Evolutionary conservation across 2,329 filamentous ascomycete species (phyloP).

Genomic region (Xylariaceae sp.): DNA sequence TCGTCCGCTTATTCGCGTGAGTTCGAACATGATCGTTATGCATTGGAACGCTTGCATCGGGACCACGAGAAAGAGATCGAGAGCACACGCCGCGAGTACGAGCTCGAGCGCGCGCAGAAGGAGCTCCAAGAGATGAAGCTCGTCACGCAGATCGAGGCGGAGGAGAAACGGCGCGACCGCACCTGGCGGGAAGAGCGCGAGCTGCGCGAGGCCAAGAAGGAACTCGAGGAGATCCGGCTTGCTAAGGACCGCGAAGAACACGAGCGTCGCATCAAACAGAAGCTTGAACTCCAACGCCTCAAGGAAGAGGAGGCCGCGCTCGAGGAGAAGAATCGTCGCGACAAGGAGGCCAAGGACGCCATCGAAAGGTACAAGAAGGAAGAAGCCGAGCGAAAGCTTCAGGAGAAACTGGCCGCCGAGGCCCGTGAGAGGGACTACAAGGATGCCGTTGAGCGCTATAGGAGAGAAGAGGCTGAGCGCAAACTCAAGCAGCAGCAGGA

Average conservation of each 20-base stretch:
- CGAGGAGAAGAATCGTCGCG: slow-evolving; percentile 47
- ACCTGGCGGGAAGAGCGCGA: slow-evolving; percentile 45
- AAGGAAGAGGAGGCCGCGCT: slow-evolving; percentile 48
- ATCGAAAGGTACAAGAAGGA: slow-evolving; percentile 55
- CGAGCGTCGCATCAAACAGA: slow-evolving; percentile 54
- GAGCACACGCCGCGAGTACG: slow-evolving; percentile 43
- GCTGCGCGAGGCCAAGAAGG: slow-evolving; percentile 37
- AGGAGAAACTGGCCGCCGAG: slow-evolving; percentile 52
- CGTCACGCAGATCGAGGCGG: slow-evolving; percentile 43
- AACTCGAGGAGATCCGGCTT: slow-evolving; percentile 39
- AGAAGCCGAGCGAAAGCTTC: slow-evolving; percentile 50
- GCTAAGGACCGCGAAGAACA: slow-evolving; percentile 53
- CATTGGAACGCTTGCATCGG: slow-evolving; percentile 37
- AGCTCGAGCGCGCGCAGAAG: slow-evolving; percentile 36
- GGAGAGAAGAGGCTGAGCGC: slow-evolving; percentile 50
- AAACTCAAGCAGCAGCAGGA: slow-evolving; percentile 49
- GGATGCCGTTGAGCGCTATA: slow-evolving; percentile 53
- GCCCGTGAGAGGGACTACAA: slow-evolving; percentile 51
- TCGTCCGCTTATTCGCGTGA: slow-evolving; percentile 38
- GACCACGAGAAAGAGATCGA: slow-evolving; percentile 44
- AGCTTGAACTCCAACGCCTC: slow-evolving; percentile 53
- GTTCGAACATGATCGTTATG: slow-evolving; percentile 33
- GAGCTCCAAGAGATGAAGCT: slow-evolving; percentile 49
- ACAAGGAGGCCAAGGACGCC: slow-evolving; percentile 53
- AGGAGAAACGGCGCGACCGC: slow-evolving; percentile 45